These are phyloP conservation scores for Terana coerulea DNA, from an alignment of 768 basidiomycete genomes.

Conservation along the genomic window DNA sequence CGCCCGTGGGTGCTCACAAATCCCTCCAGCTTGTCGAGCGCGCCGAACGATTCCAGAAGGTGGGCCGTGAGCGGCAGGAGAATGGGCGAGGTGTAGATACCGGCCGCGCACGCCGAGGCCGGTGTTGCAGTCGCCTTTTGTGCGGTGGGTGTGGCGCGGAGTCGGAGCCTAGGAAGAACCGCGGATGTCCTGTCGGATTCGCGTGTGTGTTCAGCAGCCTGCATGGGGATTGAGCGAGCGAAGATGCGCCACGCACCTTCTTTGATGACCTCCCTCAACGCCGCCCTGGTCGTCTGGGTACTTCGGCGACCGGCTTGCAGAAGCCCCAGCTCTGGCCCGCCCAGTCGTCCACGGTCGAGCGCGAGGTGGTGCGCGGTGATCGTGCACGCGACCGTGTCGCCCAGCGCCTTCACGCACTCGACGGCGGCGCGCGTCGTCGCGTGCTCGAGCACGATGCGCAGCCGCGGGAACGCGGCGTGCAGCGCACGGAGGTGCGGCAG, in stretches of 20 bases:
- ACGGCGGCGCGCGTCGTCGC: conserved; percentile 92
- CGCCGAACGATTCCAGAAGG: conserved; percentile 82
- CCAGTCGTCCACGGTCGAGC: conserved; percentile 94
- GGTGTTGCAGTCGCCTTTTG: conserved; percentile 71
- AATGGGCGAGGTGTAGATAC: conserved; percentile 92
- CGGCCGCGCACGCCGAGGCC: conserved; percentile 80
- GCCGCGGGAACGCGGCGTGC: conserved; percentile 77
- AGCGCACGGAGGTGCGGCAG: conserved; percentile 82
- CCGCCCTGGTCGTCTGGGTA: conserved; percentile 87
- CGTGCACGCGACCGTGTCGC: conserved; percentile 85
- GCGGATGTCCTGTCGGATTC: conserved; percentile 63
- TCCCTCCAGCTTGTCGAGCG: conserved; percentile 73
- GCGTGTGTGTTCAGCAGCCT: conserved; percentile 3
- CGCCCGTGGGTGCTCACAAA: conserved; percentile 83
- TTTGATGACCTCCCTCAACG: conserved; percentile 70
- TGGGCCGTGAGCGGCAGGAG: conserved; percentile 88
- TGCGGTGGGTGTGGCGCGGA: conserved; percentile 86
- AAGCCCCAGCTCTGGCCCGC: conserved; percentile 94
- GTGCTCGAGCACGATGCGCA: conserved; percentile 96
- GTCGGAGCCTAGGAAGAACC: conserved; percentile 97
- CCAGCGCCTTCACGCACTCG: conserved; percentile 76
- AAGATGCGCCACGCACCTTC: conserved; percentile 48
- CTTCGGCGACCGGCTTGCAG: conserved; percentile 98
- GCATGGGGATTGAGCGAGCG: not conserved
- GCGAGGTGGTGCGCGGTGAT: conserved; percentile 97